Percentiles rank a stretch among this genome's conserved stretches.
Conservation (phyloP, 2,329 filamentous ascomycete genomes). For the Ascochyta koolunga region DNA sequence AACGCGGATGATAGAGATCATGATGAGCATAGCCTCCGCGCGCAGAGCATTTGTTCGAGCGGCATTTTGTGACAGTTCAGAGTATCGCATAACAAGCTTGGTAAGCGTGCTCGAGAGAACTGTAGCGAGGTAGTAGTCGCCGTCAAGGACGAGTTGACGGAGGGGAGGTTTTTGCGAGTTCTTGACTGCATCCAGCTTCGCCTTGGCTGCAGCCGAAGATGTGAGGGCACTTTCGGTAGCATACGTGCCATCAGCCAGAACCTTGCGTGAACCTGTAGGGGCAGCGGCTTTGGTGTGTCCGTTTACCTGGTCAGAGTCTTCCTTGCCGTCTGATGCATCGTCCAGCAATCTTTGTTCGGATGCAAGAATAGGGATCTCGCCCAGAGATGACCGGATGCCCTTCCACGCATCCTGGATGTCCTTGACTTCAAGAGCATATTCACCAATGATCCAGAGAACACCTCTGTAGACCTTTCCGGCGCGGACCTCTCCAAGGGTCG, state of each 20-base stretch:
- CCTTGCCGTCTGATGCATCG: conserved; percentile 68
- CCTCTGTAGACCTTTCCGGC: conserved; percentile 97
- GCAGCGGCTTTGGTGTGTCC: conserved; percentile 75
- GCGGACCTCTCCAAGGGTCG: conserved; percentile 88
- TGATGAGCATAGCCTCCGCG: conserved; percentile 98
- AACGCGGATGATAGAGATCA: conserved; percentile 98
- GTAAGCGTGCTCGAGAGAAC: conserved; percentile 96
- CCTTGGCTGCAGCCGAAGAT: conserved; percentile 85
- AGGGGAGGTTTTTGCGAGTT: conserved; percentile 95
- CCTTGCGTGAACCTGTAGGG: conserved; percentile 84
- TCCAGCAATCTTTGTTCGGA: conserved; percentile 93
- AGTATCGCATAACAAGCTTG: conserved; percentile 96
- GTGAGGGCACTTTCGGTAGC: conserved; percentile 96
- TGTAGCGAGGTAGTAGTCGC: conserved; percentile 94
- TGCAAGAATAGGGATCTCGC: conserved; percentile 94
- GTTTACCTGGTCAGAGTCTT: conserved; percentile 73
- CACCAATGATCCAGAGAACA: conserved; percentile 96
- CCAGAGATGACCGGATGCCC: conserved; percentile 87
- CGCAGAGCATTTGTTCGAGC: conserved; percentile 91
- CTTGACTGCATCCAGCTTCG: conserved; percentile 94
- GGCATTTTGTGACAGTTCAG: conserved; percentile 84
- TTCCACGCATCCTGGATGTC: conserved; percentile 98
- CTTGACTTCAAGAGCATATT: conserved; percentile 91
- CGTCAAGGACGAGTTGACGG: conserved; percentile 88
- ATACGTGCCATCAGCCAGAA: conserved; percentile 95